phyloP scores from a whole-genome alignment of 148 eudicot genomes.

The Rhododendron griersonianum region DNA sequence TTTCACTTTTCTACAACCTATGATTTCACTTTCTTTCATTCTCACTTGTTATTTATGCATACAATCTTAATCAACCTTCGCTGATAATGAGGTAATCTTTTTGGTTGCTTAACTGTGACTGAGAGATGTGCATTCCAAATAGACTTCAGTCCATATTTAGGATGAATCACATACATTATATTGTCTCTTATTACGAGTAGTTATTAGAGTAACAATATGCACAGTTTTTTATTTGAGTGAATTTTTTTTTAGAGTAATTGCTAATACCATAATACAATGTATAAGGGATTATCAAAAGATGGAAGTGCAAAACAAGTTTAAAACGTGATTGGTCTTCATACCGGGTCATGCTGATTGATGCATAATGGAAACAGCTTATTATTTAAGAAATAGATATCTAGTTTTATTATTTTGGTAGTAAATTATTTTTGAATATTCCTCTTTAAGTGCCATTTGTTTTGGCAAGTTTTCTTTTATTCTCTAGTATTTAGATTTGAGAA shows the following conservation, averaged over 20 bases:
- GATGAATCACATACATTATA: neutral
- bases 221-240: neutral
- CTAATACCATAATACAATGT: neutral
- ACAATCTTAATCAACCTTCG: neutral
- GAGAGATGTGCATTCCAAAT: neutral
- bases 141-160: neutral
- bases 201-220: neutral
- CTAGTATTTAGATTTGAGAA: no score
- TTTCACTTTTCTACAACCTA: neutral
- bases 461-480: no score
- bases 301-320: conserved; percentile 1
- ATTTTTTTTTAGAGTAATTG: no score
- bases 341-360: neutral
- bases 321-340: neutral
- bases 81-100: neutral
- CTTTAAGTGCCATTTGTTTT: no score
- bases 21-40: neutral
- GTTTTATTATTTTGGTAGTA: no score
- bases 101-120: neutral
- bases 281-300: neutral
- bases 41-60: neutral
- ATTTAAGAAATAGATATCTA: no score
- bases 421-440: no score
- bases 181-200: neutral
- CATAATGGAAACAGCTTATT: no score